These are phyloP conservation scores for Heterobasidion occidentale DNA, from an alignment of 1,284 basidiomycete species.

Conservation along the genomic window DNA sequence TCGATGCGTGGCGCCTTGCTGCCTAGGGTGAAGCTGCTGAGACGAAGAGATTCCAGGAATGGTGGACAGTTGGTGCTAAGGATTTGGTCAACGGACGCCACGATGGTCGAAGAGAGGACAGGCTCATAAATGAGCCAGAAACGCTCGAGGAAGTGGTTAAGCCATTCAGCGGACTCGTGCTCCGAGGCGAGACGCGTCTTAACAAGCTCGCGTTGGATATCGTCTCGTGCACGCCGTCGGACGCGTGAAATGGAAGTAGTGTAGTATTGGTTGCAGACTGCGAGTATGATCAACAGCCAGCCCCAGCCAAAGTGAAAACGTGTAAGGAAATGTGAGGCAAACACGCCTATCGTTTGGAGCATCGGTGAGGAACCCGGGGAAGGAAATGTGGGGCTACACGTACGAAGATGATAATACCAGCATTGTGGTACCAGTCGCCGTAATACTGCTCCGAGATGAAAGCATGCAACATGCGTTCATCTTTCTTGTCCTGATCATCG, in stretches of 20 bases:
- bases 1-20: conserved; percentile 92
- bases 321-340: conserved; percentile 81
- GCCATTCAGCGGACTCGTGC: conserved; percentile 91
- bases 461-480: conserved; percentile 52
- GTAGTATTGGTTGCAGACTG: conserved; percentile 86
- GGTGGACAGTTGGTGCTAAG: conserved; percentile 79
- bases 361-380: conserved; percentile 1
- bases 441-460: conserved; percentile 80
- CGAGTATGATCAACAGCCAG: conserved; percentile 81
- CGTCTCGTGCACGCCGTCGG: conserved; percentile 79
- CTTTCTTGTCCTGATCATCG: conserved; percentile 50
- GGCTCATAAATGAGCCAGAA: conserved; percentile 98
- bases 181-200: conserved; percentile 83
- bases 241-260: conserved; percentile 79
- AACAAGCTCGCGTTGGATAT: conserved; percentile 92
- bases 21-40: conserved; percentile 90
- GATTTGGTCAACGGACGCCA: conserved; percentile 84
- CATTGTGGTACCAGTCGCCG: conserved; percentile 89
- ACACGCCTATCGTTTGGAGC: conserved; percentile 51
- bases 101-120: conserved; percentile 79
- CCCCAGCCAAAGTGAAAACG: conserved; percentile 84
- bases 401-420: conserved; percentile 65
- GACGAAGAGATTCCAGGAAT: conserved; percentile 85
- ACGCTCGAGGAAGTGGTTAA: conserved; percentile 86
- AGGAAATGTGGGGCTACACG: conserved; percentile 21